Evolutionary conservation across 2,329 filamentous ascomycete genomes (phyloP).

Genomic region (Aspergillus pseudoterreus): DNA sequence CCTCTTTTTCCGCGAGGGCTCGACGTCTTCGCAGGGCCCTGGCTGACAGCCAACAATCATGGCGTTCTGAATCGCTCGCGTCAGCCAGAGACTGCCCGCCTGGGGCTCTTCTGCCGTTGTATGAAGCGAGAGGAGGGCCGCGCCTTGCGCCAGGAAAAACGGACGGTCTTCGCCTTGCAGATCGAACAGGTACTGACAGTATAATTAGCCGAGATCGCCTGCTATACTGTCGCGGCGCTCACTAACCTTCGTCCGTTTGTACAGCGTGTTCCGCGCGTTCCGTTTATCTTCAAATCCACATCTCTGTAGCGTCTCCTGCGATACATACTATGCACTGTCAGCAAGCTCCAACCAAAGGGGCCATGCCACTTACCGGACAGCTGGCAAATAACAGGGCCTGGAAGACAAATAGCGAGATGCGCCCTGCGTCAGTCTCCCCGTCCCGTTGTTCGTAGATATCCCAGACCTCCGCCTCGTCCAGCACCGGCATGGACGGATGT

Average conservation of each 20-base stretch:
- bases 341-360: background rate
- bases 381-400: constrained; percentile 30
- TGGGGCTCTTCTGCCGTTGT: constrained; percentile 33
- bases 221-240: background rate
- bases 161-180: constrained; percentile 23
- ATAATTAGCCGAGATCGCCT: background rate
- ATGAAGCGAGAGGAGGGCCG: constrained; percentile 34
- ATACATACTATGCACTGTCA: constrained; percentile 35
- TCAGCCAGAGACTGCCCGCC: constrained; percentile 42
- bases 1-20: constrained; percentile 43
- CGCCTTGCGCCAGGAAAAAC: constrained; percentile 28
- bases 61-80: constrained; percentile 49
- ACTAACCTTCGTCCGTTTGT: constrained; percentile 41
- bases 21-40: constrained; percentile 31
- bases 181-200: constrained; percentile 26
- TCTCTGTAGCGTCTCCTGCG: constrained; percentile 42
- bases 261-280: constrained; percentile 44
- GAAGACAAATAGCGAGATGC: constrained; percentile 28
- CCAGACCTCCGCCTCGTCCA: constrained; percentile 48
- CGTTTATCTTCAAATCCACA: constrained; percentile 43
- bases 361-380: constrained; percentile 29
- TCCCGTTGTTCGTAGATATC: constrained; percentile 8
- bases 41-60: constrained; percentile 45
- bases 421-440: constrained; percentile 3
- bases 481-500: constrained; percentile 27